phyloP scores from a whole-genome alignment of 1,139 yeast genomes.

The Pneumocystis jirovecii region DNA sequence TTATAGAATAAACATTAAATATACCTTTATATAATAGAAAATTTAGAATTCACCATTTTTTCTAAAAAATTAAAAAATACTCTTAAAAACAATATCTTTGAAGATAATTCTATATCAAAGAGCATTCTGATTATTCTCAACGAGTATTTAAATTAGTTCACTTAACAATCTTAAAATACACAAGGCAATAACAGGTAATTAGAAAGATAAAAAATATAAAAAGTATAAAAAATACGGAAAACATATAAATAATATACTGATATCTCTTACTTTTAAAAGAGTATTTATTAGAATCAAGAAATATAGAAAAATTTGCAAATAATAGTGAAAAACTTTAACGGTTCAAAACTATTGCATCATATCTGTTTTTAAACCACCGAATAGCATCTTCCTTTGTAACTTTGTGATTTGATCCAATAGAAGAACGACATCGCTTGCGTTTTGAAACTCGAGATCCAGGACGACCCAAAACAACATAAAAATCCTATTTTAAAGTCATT shows the following conservation, averaged over 20 bases:
- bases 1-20: no score
- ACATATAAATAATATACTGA: no score
- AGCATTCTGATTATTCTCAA: no score
- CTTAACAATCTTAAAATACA: no score
- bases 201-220: neutral
- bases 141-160: no score
- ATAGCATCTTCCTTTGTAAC: constrained; percentile 88
- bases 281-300: neutral
- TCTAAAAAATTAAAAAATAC: no score
- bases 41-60: no score
- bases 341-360: constrained; percentile 94
- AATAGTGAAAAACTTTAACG: constrained; percentile 32
- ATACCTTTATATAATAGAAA: no score
- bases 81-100: no score
- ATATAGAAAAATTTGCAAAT: neutral
- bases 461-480: constrained; percentile 98
- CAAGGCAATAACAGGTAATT: no score
- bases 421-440: constrained; percentile 92
- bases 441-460: constrained; percentile 98
- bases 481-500: constrained; percentile 27
- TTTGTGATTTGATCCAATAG: constrained; percentile 85
- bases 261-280: neutral
- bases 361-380: constrained; percentile 98
- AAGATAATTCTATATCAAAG: no score
- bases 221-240: neutral